A percentile compares a stretch with the other conserved stretches of the same genome.
Conservation (phyloP, 2,329 filamentous ascomycete genomes). For the Endoconidiophora laricicola region DNA sequence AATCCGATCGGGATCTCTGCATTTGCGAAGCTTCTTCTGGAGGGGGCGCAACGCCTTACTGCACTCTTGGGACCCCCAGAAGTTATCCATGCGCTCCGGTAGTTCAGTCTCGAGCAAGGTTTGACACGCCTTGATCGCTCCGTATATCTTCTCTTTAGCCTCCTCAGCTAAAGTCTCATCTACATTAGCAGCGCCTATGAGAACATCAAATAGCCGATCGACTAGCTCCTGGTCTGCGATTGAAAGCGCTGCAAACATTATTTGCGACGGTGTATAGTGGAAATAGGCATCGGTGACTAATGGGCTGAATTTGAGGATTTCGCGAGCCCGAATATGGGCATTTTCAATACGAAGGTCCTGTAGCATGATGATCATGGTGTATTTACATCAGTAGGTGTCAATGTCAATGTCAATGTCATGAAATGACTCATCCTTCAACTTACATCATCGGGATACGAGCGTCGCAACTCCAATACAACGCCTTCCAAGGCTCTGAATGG, state of each 20-base stretch:
- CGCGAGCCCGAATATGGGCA: constrained; percentile 58
- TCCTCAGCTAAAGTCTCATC: constrained; percentile 18
- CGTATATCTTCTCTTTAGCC: constrained; percentile 31
- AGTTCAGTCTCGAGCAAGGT: constrained; percentile 39
- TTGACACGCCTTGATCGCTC: constrained; percentile 32
- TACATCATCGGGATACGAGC: constrained; percentile 45
- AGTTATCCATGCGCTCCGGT: constrained; percentile 36
- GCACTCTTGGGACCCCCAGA: constrained; percentile 35
- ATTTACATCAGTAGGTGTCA: no score
- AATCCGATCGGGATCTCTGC: constrained; percentile 56
- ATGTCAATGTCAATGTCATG: no score
- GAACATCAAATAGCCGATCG: constrained; percentile 18
- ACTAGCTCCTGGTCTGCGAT: constrained; percentile 54
- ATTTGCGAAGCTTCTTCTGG: constrained; percentile 53
- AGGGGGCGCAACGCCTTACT: constrained; percentile 38
- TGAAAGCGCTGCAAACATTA: constrained; percentile 68
- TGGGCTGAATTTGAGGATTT: constrained; percentile 61
- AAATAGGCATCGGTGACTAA: constrained; percentile 93
- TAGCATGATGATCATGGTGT: not conserved
- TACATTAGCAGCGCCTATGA: constrained; percentile 18
- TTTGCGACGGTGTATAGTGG: constrained; percentile 85
- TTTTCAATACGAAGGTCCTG: constrained; percentile 30
- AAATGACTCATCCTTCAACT: constrained; percentile 2
- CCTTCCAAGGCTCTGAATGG: constrained; percentile 80
- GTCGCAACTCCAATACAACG: constrained; percentile 63